A percentile compares a stretch with the other conserved stretches of the same genome.
Evolutionary conservation across 192 early-diverging fungal genomes (phyloP).

Genomic region (Coemansia umbellata): DNA sequence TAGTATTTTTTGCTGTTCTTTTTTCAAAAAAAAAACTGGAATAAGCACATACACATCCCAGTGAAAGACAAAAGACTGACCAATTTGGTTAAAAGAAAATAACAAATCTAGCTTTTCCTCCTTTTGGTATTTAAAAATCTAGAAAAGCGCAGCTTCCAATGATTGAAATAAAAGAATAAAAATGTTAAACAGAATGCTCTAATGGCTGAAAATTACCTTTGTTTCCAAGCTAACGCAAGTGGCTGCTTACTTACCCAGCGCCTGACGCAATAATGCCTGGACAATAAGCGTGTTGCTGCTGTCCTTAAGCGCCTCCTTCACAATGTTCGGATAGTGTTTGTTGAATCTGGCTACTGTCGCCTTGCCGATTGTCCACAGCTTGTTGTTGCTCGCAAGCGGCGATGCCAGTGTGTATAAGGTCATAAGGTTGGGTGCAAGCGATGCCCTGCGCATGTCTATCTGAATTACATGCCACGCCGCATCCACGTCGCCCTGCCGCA

Average conservation of each 20-base stretch:
- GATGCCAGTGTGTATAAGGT: constrained; percentile 40
- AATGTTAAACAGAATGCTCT: background rate
- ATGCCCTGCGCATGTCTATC: constrained; percentile 27
- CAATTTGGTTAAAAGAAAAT: too few relatives aligned
- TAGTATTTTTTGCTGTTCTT: too few relatives aligned
- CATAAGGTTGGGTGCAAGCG: constrained; percentile 16
- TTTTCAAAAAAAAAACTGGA: too few relatives aligned
- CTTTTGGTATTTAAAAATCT: too few relatives aligned
- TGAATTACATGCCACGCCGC: constrained; percentile 38
- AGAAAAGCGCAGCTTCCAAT: too few relatives aligned
- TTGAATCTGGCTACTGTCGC: constrained; percentile 33
- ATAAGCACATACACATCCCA: too few relatives aligned
- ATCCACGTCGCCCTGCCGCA: constrained; percentile 39
- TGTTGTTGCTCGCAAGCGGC: constrained; percentile 23
- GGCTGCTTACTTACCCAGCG: background rate
- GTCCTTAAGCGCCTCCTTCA: constrained; percentile 15
- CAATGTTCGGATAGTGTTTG: constrained; percentile 18
- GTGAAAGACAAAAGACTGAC: too few relatives aligned
- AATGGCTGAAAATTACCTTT: background rate
- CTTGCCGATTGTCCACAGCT: constrained; percentile 45
- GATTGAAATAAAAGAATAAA: too few relatives aligned
- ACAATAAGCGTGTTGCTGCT: constrained; percentile 22
- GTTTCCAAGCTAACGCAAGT: too few relatives aligned
- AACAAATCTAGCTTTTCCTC: too few relatives aligned
- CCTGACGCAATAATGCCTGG: constrained; percentile 17